phyloP scores from a whole-genome alignment of 202 grass and related monocot species.

The Cymbopogon flexuosus region DNA sequence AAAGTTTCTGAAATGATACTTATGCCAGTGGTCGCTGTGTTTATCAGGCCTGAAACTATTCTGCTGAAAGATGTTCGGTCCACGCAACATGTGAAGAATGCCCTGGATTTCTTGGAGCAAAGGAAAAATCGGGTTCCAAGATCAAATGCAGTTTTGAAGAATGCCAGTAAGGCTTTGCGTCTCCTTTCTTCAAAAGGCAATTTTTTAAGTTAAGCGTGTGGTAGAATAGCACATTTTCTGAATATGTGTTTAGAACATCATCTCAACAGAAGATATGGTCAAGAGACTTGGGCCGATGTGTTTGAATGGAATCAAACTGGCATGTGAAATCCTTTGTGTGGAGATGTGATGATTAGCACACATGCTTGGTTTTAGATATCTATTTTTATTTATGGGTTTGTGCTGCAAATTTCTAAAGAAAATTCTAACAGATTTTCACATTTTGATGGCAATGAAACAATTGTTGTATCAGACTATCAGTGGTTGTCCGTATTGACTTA shows the following conservation, averaged over 20 bases:
- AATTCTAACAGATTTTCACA: neutral
- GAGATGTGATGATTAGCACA: neutral
- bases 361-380: neutral
- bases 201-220: conserved; percentile 40
- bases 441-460: neutral
- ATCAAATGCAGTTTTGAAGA: conserved; percentile 74
- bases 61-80: conserved; percentile 62
- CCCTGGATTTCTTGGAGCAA: conserved; percentile 59
- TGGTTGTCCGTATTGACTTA: neutral
- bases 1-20: neutral
- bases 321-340: neutral
- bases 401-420: neutral
- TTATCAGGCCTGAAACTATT: conserved; percentile 74
- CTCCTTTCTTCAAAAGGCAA: conserved; percentile 63
- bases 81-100: conserved; percentile 48
- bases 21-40: neutral
- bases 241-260: neutral
- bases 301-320: neutral
- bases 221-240: neutral
- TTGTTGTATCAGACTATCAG: neutral
- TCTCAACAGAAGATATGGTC: neutral
- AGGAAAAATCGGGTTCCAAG: conserved; percentile 67
- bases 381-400: neutral
- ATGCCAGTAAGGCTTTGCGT: conserved; percentile 56
- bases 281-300: neutral